Evolutionary conservation across 177 flowering plant genomes (phyloP).

Genomic region (Vitis hybrid): DNA sequence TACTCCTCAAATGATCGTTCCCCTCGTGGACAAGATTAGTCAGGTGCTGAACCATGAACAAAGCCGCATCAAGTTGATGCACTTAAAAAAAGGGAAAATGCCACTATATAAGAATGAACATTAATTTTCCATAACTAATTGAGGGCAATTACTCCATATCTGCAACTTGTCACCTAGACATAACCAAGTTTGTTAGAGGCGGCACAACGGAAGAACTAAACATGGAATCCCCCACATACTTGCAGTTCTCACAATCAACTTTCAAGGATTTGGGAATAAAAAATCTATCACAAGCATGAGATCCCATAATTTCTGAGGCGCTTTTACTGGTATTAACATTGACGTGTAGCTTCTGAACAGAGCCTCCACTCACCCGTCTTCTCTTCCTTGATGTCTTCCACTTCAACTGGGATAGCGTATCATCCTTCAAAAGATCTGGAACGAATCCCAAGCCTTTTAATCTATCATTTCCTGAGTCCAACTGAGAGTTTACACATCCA

Average conservation of each 20-base stretch:
- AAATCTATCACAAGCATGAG: constrained; percentile 26
- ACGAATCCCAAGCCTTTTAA: constrained; percentile 9
- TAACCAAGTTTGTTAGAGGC: constrained; percentile 63
- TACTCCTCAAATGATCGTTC: background rate
- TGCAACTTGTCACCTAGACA: constrained; percentile 53
- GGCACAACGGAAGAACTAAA: constrained; percentile 42
- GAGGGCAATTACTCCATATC: background rate
- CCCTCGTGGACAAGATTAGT: background rate
- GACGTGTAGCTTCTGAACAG: constrained; percentile 22
- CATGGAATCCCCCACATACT: constrained; percentile 44
- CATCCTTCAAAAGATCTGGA: constrained; percentile 53
- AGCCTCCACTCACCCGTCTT: constrained; percentile 28
- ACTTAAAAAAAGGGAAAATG: background rate
- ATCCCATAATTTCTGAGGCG: constrained; percentile 16
- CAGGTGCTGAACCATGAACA: background rate
- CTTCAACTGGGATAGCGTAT: constrained; percentile 43
- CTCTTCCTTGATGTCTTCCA: constrained; percentile 71
- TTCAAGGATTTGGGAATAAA: constrained; percentile 37
- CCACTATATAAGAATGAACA: background rate
- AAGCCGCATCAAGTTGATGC: constrained; percentile 9
- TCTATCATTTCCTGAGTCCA: constrained; percentile 10
- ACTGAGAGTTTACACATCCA: background rate
- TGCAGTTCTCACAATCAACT: constrained; percentile 72
- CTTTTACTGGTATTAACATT: constrained; percentile 15
- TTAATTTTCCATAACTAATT: too few relatives aligned